A percentile compares a stretch with the other conserved stretches of the same genome.
Conservation (phyloP, 257 asterid genomes). For the Solanum appendiculatum region DNA sequence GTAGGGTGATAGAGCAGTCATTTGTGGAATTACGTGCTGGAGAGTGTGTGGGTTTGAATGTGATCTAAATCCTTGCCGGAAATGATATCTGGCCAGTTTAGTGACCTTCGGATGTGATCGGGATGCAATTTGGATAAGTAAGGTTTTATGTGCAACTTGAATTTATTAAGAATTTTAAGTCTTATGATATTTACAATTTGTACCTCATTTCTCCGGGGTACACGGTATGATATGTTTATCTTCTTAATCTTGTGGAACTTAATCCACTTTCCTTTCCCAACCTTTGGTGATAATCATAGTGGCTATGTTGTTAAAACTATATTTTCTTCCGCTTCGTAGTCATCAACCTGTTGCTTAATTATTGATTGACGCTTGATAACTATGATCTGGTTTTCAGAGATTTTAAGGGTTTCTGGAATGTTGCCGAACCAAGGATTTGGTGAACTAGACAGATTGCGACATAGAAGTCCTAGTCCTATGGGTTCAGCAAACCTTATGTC, state of each 20-base stretch:
- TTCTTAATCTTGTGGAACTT: neutral
- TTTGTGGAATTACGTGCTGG: neutral
- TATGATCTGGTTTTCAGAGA: constrained; percentile 29
- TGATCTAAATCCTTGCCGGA: neutral
- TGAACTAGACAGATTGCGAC: constrained; percentile 77
- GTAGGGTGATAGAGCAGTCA: neutral
- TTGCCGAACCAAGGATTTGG: constrained; percentile 71
- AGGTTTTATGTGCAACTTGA: neutral
- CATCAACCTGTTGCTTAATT: neutral
- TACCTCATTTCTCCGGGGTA: neutral
- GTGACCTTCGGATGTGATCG: neutral
- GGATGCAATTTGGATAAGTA: neutral
- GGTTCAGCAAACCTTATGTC: constrained; percentile 72
- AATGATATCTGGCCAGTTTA: neutral
- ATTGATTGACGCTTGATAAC: neutral
- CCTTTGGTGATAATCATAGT: neutral
- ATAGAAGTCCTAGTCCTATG: constrained; percentile 98
- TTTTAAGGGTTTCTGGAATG: constrained; percentile 70
- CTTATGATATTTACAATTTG: neutral
- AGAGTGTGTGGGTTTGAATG: neutral
- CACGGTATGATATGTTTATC: neutral
- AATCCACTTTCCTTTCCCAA: neutral
- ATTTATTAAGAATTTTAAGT: neutral
- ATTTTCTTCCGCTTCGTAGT: neutral
- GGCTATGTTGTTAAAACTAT: neutral